These are phyloP conservation scores for Pseudocercospora vitis DNA, from an alignment of 2,329 filamentous ascomycete species.

Conservation along the genomic window DNA sequence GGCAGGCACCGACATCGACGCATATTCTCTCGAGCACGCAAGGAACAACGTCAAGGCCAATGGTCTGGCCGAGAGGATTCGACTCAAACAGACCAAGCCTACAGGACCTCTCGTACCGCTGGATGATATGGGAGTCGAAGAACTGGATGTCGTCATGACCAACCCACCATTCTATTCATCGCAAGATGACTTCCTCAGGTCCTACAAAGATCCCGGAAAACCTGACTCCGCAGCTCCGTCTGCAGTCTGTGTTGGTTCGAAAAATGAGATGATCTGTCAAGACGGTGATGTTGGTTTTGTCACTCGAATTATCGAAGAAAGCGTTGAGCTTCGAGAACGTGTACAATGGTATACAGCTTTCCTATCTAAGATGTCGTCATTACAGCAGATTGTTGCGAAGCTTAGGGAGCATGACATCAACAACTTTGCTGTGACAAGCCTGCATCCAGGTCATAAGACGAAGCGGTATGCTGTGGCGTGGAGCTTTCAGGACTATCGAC, in stretches of 20 bases:
- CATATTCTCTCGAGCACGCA: slow-evolving; percentile 66
- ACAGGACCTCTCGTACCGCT: slow-evolving; percentile 62
- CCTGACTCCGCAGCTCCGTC: slow-evolving; percentile 54
- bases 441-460: slow-evolving; percentile 76
- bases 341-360: slow-evolving; percentile 90
- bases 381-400: slow-evolving; percentile 61
- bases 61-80: slow-evolving; percentile 62
- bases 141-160: slow-evolving; percentile 82
- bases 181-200: slow-evolving; percentile 63
- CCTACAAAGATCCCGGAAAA: slow-evolving; percentile 41
- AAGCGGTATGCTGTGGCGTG: slow-evolving; percentile 85
- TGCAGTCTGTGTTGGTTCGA: slow-evolving; percentile 73
- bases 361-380: slow-evolving; percentile 76
- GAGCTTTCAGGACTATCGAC: slow-evolving; percentile 72
- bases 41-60: slow-evolving; percentile 68
- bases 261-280: slow-evolving; percentile 74
- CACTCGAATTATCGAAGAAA: slow-evolving; percentile 68
- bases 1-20: slow-evolving; percentile 67
- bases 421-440: slow-evolving; percentile 81
- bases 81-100: slow-evolving; percentile 59
- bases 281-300: slow-evolving; percentile 80
- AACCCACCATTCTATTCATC: slow-evolving; percentile 95
- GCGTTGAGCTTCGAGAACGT: slow-evolving; percentile 56
- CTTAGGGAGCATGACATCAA: slow-evolving; percentile 57
- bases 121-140: slow-evolving; percentile 51